These are phyloP conservation scores for Colletotrichum sansevieriae DNA, from an alignment of 2,329 filamentous ascomycete species.

Conservation along the genomic window DNA sequence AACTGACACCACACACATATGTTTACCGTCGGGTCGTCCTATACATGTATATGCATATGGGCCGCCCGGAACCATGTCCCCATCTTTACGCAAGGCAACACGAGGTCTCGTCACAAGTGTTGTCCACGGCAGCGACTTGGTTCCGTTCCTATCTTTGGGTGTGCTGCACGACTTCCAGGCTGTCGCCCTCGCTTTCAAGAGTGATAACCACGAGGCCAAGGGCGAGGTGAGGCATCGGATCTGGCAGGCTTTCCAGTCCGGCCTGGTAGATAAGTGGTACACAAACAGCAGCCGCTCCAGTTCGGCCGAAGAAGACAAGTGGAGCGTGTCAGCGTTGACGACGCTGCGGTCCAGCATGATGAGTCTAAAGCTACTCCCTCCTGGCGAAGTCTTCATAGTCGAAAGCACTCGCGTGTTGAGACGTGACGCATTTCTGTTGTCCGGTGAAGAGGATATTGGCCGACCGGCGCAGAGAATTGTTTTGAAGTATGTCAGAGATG, in stretches of 20 bases:
- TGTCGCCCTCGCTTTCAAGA: constrained; percentile 79
- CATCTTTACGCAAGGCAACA: constrained; percentile 76
- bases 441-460: constrained; percentile 65
- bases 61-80: constrained; percentile 78
- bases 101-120: constrained; percentile 81
- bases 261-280: constrained; percentile 73
- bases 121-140: constrained; percentile 79
- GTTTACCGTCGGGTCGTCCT: constrained; percentile 75
- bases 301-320: constrained; percentile 72
- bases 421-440: constrained; percentile 71
- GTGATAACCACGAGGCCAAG: constrained; percentile 76
- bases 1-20: constrained; percentile 52
- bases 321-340: constrained; percentile 77
- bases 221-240: constrained; percentile 75
- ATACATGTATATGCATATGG: constrained; percentile 87
- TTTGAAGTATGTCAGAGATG: constrained; percentile 78
- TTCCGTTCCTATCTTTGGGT: constrained; percentile 80
- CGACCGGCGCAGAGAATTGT: constrained; percentile 77
- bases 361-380: constrained; percentile 77
- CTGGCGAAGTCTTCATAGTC: constrained; percentile 81
- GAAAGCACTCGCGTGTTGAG: constrained; percentile 77
- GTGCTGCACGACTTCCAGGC: constrained; percentile 82
- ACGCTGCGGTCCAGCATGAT: constrained; percentile 76
- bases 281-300: constrained; percentile 50
- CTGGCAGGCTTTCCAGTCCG: constrained; percentile 74